phyloP scores from a whole-genome alignment of 2,329 filamentous ascomycete species.

The Elsinoe necatrix region DNA sequence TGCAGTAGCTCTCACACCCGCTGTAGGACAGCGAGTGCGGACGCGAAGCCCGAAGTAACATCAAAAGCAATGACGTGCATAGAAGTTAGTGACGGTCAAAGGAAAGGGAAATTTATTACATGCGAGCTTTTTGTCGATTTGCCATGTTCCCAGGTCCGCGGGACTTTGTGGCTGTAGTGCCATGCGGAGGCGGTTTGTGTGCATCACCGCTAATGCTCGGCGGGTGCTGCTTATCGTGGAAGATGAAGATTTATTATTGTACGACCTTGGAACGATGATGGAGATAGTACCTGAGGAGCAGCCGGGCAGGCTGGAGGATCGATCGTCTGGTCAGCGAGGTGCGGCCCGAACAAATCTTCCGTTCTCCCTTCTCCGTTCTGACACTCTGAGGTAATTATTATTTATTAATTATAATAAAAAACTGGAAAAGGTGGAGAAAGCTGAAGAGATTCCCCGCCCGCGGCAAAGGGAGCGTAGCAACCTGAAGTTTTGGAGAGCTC shows the following conservation, averaged over 20 bases:
- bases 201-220: not conserved
- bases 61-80: slow-evolving; percentile 1
- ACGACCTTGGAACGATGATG: not conserved
- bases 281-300: not conserved
- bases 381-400: too few relatives aligned
- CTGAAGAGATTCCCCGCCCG: slow-evolving; percentile 4
- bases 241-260: not conserved
- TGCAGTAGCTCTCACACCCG: not conserved
- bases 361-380: too few relatives aligned
- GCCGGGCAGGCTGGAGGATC: not conserved
- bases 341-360: slow-evolving; percentile 7
- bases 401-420: too few relatives aligned
- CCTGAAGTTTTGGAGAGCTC: not conserved
- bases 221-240: not conserved
- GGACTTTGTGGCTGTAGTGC: not conserved
- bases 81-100: not conserved
- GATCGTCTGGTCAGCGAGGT: slow-evolving; percentile 10
- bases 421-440: not conserved
- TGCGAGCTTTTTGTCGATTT: not conserved
- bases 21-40: not conserved
- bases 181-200: slow-evolving; percentile 1
- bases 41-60: not conserved
- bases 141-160: not conserved
- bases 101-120: not conserved
- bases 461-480: not conserved